Percentiles rank a stretch among this genome's conserved stretches.
phyloP scores from a whole-genome alignment of 2,329 filamentous ascomycete genomes.

The Colletotrichum sp. region DNA sequence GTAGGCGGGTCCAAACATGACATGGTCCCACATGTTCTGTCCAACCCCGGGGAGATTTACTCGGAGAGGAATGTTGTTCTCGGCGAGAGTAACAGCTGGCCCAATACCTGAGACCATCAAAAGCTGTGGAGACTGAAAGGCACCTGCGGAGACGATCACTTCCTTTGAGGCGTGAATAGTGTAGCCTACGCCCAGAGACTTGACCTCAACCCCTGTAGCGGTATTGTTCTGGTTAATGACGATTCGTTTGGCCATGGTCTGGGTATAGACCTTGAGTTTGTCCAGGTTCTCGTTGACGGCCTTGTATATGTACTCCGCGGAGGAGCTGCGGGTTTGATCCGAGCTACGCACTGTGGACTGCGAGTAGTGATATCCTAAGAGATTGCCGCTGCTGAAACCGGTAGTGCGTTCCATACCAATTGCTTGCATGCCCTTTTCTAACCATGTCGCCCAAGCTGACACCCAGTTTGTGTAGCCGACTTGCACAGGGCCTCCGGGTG shows the following conservation, averaged over 20 bases:
- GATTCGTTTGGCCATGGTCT: slow-evolving; percentile 49
- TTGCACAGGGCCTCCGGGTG: slow-evolving; percentile 31
- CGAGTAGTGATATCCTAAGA: slow-evolving; percentile 43
- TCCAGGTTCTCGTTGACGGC: slow-evolving; percentile 25
- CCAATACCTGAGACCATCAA: slow-evolving; percentile 61
- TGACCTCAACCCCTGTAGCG: slow-evolving; percentile 44
- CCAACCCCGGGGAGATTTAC: slow-evolving; percentile 72
- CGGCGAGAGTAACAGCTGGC: slow-evolving; percentile 40
- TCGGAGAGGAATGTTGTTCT: slow-evolving; percentile 46
- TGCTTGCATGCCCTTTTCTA: slow-evolving; percentile 36
- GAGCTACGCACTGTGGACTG: background rate
- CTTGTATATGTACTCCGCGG: background rate
- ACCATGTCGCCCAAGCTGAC: slow-evolving; percentile 25
- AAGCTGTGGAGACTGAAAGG: slow-evolving; percentile 78
- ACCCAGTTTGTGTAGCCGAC: slow-evolving; percentile 29
- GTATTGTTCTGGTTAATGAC: slow-evolving; percentile 43
- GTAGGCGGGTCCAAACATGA: background rate
- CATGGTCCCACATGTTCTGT: slow-evolving; percentile 69
- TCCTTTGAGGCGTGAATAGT: slow-evolving; percentile 50
- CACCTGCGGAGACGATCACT: slow-evolving; percentile 80
- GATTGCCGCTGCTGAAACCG: slow-evolving; percentile 44
- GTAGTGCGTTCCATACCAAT: slow-evolving; percentile 39
- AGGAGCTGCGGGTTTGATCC: background rate
- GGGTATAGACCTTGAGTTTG: slow-evolving; percentile 42
- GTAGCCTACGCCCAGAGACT: slow-evolving; percentile 18